Conservation (phyloP, 495 filamentous ascomycete species). For the Trichoderma virens region DNA sequence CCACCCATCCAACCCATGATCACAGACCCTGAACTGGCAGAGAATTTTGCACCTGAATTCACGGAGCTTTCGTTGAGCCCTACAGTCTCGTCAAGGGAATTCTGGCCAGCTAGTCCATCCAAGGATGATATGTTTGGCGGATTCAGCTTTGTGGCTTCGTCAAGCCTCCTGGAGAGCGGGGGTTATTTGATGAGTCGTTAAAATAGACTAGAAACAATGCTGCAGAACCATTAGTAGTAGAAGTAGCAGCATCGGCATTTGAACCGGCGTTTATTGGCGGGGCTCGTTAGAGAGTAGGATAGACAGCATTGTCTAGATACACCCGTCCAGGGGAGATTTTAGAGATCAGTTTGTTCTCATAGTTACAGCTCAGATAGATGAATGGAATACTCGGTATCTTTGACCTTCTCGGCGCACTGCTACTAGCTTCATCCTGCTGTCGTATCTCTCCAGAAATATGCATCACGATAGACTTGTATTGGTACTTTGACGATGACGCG, state of each 20-base stretch:
- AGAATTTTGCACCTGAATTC: conserved; percentile 89
- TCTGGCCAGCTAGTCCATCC: conserved; percentile 24
- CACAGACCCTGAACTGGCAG: conserved; percentile 87
- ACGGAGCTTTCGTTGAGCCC: conserved; percentile 78
- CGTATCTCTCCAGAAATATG: too few species aligned
- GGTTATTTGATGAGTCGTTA: conserved; percentile 11
- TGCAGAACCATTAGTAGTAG: neutral
- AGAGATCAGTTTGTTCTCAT: neutral
- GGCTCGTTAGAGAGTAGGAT: neutral
- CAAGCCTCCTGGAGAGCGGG: conserved; percentile 66
- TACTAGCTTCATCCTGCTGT: too few species aligned
- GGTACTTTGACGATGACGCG: too few species aligned
- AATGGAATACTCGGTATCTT: neutral
- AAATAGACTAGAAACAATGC: neutral
- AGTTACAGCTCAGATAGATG: neutral
- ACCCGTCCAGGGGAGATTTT: neutral
- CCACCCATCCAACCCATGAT: conserved; percentile 87
- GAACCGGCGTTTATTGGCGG: neutral
- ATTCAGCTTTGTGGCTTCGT: conserved; percentile 90
- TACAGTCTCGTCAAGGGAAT: conserved; percentile 37
- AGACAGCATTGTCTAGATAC: neutral
- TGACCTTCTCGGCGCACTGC: too few species aligned
- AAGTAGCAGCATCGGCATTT: neutral
- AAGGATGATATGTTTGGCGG: conserved; percentile 80
- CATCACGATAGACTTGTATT: too few species aligned